Evolutionary conservation across 2,329 filamentous ascomycete species (phyloP).

Genomic region (Chaetothyriales sp.): DNA sequence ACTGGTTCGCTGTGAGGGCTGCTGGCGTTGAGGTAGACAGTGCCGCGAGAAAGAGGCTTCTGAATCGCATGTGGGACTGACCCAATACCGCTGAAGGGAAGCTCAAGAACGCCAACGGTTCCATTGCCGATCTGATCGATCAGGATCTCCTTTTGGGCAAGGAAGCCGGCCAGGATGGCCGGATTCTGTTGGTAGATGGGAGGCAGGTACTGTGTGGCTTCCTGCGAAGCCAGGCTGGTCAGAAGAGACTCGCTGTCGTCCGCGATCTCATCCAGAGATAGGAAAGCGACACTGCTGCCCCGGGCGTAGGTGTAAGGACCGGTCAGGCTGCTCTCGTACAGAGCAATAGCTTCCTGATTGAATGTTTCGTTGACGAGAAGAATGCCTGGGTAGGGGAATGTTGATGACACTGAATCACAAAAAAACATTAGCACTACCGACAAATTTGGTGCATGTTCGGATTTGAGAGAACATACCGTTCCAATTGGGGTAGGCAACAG

Average conservation of each 20-base stretch:
- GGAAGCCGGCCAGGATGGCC: constrained; percentile 9
- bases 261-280: constrained; percentile 8
- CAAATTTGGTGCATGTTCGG: constrained; percentile 19
- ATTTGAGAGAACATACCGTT: constrained; percentile 9
- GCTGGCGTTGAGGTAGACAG: constrained; percentile 9
- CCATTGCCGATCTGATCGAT: constrained; percentile 7
- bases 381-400: constrained; percentile 8
- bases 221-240: constrained; percentile 1
- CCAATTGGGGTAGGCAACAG: constrained; percentile 7
- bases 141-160: constrained; percentile 11
- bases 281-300: constrained; percentile 7
- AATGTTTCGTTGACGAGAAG: constrained; percentile 10
- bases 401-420: constrained; percentile 1
- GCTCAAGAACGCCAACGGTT: constrained; percentile 12
- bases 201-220: constrained; percentile 5
- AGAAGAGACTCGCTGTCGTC: constrained; percentile 3
- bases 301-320: constrained; percentile 13
- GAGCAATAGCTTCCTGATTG: constrained; percentile 5
- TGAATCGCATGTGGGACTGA: constrained; percentile 8
- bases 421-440: constrained; percentile 18
- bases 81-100: constrained; percentile 5
- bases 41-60: constrained; percentile 13
- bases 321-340: constrained; percentile 9
- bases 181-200: constrained; percentile 3
- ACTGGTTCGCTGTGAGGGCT: constrained; percentile 9